Base-by-base conservation (phyloP, 2,329 filamentous ascomycete genomes). In the Thyridium curvatum region DNA sequence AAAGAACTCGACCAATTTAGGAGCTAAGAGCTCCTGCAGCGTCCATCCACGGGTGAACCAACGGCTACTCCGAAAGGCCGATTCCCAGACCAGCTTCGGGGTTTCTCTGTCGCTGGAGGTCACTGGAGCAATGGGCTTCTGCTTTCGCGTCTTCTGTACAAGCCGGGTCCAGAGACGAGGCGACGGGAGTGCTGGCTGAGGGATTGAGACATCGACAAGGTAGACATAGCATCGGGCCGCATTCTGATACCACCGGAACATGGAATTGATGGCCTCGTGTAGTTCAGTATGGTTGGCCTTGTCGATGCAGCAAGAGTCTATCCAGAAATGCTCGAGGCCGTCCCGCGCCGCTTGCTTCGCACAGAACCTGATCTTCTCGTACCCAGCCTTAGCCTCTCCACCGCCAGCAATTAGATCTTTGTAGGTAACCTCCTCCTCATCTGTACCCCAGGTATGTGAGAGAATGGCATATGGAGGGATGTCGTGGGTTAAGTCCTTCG, bases 1-100 rank as follows among this genome's bases (percentile, higher is more conserved):
- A 35, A 52, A 60, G 47, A 59, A 60, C 18, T 51, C 48, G 16
- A 58, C 49, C 5, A 26, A 37, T 30, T 13, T 10, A 4, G 55
- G 56, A 4, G 53, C 55, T 2, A 51, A 10, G 4, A 51, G 47
- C 36, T 48, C 50, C 21, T 46, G 46, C 16, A 47, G 45, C 31
- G 46, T 52, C 46, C 44, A 48, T 14, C 46, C 46, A 12, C 44
- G 37, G 3, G 17, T 41, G 26, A 46, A 46, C 42, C 44, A 46
- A 3, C 39, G 29, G n/a, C 21, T 32, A 2, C 15, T 29, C 9
- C 18, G 18, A 12, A 46, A 37, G 3, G 12, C 34, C 26, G 18
- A 5, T 8, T 30, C 37, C 21, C 6, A 26, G 21, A 26, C 10
- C 21, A 6, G 21, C 21, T 26, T 26, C n/a, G 16, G 34, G 18